phyloP scores from a whole-genome alignment of 768 basidiomycete genomes.

The Cystofilobasidium ferigula region DNA sequence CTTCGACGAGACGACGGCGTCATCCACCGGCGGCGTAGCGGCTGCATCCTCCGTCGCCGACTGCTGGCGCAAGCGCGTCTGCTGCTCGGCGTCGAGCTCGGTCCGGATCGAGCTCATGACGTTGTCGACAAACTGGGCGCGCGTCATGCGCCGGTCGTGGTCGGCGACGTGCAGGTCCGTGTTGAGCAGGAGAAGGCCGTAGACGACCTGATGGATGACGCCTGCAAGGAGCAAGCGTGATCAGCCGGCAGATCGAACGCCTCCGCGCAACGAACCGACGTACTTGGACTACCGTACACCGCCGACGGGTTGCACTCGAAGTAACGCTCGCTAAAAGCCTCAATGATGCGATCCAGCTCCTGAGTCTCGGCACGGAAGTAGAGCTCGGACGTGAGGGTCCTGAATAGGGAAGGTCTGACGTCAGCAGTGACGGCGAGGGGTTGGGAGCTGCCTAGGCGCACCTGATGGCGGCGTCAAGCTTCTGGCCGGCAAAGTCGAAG shows the following conservation, averaged over 20 bases:
- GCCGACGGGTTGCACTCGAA: constrained; percentile 78
- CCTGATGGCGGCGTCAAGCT: constrained; percentile 86
- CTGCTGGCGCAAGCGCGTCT: too few species aligned
- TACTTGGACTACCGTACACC: constrained; percentile 75
- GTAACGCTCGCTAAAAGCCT: constrained; percentile 78
- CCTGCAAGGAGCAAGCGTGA: constrained; percentile 48
- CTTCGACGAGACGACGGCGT: constrained; percentile 45
- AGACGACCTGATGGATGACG: constrained; percentile 87
- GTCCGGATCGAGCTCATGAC: constrained; percentile 76
- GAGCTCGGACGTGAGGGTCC: constrained; percentile 79
- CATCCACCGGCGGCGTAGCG: constrained; percentile 50
- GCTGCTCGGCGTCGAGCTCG: constrained; percentile 32
- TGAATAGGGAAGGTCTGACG: constrained; percentile 32
- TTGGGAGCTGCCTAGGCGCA: constrained; percentile 33
- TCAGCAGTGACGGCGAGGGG: not conserved
- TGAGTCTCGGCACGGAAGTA: constrained; percentile 94
- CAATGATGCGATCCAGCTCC: constrained; percentile 91
- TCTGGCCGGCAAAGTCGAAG: constrained; percentile 73
- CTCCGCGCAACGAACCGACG: too few species aligned
- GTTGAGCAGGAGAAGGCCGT: constrained; percentile 84
- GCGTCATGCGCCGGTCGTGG: constrained; percentile 75
- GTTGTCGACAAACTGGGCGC: constrained; percentile 80
- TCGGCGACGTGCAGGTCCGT: constrained; percentile 97
- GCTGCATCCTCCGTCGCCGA: constrained; percentile 47
- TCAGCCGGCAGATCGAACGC: not conserved